Evolutionary conservation across 176 grass and related monocot genomes (phyloP), one percentile per base, ranked within the genome.

Genomic region (Musa schizocarpa): DNA sequence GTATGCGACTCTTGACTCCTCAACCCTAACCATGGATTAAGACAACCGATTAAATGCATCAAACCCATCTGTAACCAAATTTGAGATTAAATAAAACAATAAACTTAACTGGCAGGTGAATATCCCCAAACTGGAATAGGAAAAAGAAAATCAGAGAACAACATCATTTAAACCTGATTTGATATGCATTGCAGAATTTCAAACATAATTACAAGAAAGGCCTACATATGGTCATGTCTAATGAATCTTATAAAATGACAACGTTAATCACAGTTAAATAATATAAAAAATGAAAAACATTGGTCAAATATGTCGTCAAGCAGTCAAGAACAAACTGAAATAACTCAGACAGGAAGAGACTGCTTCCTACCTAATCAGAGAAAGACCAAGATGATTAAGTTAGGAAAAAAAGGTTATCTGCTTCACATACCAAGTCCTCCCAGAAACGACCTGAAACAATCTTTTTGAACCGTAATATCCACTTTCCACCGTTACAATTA

Each of bases 381-480:
- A 74, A 56, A 74, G 27, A 29, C 29, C 34, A 29, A 74, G 19
- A n/a, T 10, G 1, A 49, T 8, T 22, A 73, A 19, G 13, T 24
- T 50, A 68, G 67, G 0, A 58, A 71, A 80, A 21, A 53, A 54
- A 65, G 10, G 19, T 23, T 26, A 2, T 20, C 64, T 34, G 34
- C 4, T 78, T 73, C 27, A 77, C 73, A 82, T 84, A 99, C 96
- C 86, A 94, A 81, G 80, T 99, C 96, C 77, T 99, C 96, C 96
- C 96, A 99, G 80, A 95, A 99, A 74, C 96, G 96, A 54, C 78
- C 96, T 81, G 96, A 99, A 83, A 99, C 83, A 65, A 79, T 74
- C 80, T 99, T 99, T 80, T 94, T 99, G 84, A 95, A 95, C 54
- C 91, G 79, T 81, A 99, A 87, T 71, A 94, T 99, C 96, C 96